Base-by-base conservation (phyloP, 2,329 filamentous ascomycete genomes). In the Fusarium haematococcum region DNA sequence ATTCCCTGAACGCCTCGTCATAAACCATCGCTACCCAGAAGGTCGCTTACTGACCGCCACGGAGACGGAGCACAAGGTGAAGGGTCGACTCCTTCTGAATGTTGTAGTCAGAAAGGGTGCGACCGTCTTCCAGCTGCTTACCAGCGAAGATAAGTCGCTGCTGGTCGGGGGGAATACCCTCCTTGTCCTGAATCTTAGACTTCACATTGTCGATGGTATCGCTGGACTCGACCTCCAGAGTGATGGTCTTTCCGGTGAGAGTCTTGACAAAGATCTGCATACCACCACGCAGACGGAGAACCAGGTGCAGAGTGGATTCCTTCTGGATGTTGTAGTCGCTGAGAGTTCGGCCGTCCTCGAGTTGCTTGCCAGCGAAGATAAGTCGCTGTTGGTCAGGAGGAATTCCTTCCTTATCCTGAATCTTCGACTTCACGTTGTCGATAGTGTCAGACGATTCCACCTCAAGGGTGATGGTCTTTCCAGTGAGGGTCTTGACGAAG, bases 151-250 rank as follows among this genome's bases (percentile, higher is more conserved):
- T 98, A 74, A 98, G 86, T 80, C 95, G 95, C 88, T 98, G 95
- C 85, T 98, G 95, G 83, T 98, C 95, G 20, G 95, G 95, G 57
- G 95, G 96, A 67, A 98, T 98, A 54, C 96, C 96, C 86, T 98
- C 95, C 91, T 98, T 98, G 82, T 98, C 96, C 85, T 98, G 96
- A 65, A 98, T 98, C 91, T 98, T 98, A 64, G 89, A 91, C 91
- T 98, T 98, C 57, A 98, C 95, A 74, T 98, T 98, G 88, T 98
- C 95, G 83, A 98, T 98, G 61, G 95, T 98, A 80, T 98, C 95
- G 3, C 90, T 93, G 0, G 93, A 95, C 83, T 97, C 95, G 3
- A 97, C 95, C 85, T 97, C 94, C 8, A 97, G 87, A 3, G 95
- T 98, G 80, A 98, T 98, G 52, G 95, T 98, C 90, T 98, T 98